A percentile compares a stretch with the other conserved stretches of the same genome.
Evolutionary conservation across 345 rosid genomes (phyloP).

Genomic region (Gossypium ekmanianum): DNA sequence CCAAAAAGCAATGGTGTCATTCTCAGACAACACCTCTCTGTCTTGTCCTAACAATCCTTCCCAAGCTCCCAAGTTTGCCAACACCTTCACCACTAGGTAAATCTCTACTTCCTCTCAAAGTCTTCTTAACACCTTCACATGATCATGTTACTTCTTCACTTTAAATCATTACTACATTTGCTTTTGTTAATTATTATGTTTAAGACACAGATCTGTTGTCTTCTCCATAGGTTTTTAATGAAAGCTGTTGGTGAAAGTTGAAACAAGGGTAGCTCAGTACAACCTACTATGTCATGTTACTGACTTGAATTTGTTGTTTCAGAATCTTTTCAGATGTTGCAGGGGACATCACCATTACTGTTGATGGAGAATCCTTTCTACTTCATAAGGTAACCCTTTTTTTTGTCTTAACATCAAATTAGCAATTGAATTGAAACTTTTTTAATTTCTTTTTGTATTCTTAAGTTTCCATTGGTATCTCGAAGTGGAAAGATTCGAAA

Average conservation of each 20-base stretch:
- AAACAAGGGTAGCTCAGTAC: no score
- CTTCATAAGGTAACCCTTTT: constrained; percentile 66
- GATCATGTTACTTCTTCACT: neutral
- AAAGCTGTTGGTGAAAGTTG: no score
- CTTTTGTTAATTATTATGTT: neutral
- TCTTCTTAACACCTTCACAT: neutral
- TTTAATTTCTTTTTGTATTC: constrained; percentile 8
- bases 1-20: constrained; percentile 22
- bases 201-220: neutral
- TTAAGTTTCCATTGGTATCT: constrained; percentile 83
- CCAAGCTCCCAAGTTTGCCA: constrained; percentile 34
- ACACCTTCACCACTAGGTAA: constrained; percentile 54
- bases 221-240: neutral
- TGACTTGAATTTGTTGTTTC: constrained; percentile 17
- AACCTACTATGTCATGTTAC: neutral
- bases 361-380: constrained; percentile 75
- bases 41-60: constrained; percentile 35
- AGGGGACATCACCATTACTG: constrained; percentile 70
- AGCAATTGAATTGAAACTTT: no score
- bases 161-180: neutral
- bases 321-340: constrained; percentile 92
- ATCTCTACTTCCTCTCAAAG: neutral
- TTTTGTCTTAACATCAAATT: neutral
- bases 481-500: constrained; percentile 76
- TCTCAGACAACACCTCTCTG: constrained; percentile 27